Evolutionary conservation across 2,329 filamentous ascomycete genomes (phyloP).

Genomic region (Dactylonectria estremocensis): DNA sequence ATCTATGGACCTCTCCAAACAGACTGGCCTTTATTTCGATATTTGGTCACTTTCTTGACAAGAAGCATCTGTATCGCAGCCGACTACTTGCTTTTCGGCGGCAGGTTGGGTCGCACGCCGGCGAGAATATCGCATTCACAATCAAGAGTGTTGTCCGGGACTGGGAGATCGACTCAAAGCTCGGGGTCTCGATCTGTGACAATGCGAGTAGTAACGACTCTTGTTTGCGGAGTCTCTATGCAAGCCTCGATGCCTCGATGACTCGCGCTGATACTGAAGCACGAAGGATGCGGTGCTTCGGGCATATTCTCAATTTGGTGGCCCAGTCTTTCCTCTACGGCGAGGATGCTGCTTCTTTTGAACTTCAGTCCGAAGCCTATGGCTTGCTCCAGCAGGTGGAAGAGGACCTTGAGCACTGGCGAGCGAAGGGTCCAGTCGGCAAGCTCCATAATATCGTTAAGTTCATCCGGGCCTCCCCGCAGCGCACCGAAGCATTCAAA

Average conservation of each 20-base stretch:
- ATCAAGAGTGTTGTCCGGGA: constrained; percentile 14
- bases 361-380: constrained; percentile 23
- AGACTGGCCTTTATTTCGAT: neutral
- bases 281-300: neutral
- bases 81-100: neutral
- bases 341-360: constrained; percentile 23
- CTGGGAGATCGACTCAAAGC: constrained; percentile 1
- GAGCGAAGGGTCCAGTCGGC: constrained; percentile 10
- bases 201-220: constrained; percentile 1
- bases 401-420: constrained; percentile 15
- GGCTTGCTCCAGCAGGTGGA: constrained; percentile 14
- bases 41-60: neutral
- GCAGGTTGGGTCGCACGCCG: neutral
- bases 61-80: neutral
- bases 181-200: neutral
- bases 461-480: constrained; percentile 24
- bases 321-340: constrained; percentile 23
- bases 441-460: constrained; percentile 3
- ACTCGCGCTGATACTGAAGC: neutral
- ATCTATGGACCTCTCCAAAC: neutral
- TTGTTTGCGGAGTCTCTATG: constrained; percentile 1
- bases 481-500: constrained; percentile 25
- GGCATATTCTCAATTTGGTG: constrained; percentile 19
- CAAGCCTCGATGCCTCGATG: neutral
- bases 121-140: constrained; percentile 3